phyloP scores from a whole-genome alignment of 2,329 filamentous ascomycete species.

The Scytalidium lignicola region DNA sequence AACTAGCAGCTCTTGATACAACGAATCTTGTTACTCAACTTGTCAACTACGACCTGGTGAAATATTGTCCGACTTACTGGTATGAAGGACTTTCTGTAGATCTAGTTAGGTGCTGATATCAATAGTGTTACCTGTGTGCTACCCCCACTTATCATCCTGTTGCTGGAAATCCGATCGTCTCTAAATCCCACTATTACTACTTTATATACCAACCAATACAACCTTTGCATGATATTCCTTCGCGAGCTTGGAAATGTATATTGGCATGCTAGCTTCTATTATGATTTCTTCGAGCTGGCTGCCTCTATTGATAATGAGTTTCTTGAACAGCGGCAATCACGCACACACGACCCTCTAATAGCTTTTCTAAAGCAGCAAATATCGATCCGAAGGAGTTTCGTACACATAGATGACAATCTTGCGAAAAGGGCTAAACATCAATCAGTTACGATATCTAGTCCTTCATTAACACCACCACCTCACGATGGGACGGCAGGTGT shows the following conservation, averaged over 20 bases:
- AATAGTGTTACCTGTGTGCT: constrained; percentile 14
- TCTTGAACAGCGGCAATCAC: background rate
- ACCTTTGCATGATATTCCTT: constrained; percentile 13
- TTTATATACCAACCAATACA: constrained; percentile 6
- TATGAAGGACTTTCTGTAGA: background rate
- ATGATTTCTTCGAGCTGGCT: constrained; percentile 15
- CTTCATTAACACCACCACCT: background rate
- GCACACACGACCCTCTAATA: constrained; percentile 1
- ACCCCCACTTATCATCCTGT: constrained; percentile 14
- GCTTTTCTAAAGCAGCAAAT: constrained; percentile 2
- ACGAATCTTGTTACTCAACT: constrained; percentile 10
- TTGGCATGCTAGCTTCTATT: constrained; percentile 18
- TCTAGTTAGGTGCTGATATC: background rate
- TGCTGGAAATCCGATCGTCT: constrained; percentile 8
- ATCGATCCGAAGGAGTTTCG: background rate
- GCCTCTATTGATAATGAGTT: constrained; percentile 2
- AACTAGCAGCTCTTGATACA: constrained; percentile 11
- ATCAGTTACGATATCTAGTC: background rate
- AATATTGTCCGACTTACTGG: constrained; percentile 15
- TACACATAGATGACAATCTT: background rate
- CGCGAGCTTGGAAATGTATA: constrained; percentile 14
- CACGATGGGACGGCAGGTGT: background rate
- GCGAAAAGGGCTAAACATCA: background rate
- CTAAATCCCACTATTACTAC: background rate
- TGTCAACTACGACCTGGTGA: constrained; percentile 10